Base-by-base conservation (phyloP, 176 grass and related monocot genomes). In the Thinopyrum elongatum region DNA sequence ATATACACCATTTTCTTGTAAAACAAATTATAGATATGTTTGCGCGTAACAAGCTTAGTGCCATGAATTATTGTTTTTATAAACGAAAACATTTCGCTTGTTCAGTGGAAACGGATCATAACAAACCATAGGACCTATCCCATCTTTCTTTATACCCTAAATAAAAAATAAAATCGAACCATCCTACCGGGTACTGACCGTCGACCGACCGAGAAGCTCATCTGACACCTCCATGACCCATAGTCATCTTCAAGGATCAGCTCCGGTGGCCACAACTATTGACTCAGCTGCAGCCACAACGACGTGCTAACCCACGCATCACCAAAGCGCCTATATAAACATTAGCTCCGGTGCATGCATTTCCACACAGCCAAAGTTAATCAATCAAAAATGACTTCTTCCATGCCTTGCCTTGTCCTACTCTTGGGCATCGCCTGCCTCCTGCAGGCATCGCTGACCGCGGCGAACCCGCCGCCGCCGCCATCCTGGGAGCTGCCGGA, bases 311-410 rank as follows among this genome's bases (percentile, higher is more conserved):
- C 66, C 30, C 23, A 39, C 47, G 7, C 42, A 55, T 53, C 6
- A 46, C 31, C 65, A 63, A 33, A 13, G 41, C 4, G 38, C 30
- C 82, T 84, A 84, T 84, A 84, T 76, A 76, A 84, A 84, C 58
- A 58, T 63, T 11, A 57, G 36, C 10, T 16, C 19, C 28, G 69
- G 35, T 7, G 69, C 82, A 74, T 60, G 51, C 3, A 13, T 74
- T 58, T 57, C 69, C 13, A 46, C 82, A 53, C 79, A 30, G 28
- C 68, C 57, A 9, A 61, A 80, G 38, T 61, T 65, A 65, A 22
- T 22, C 53, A 57, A 21, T 22, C 69, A 74, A 46, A 46, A 2
- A 77, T 85, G 83, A 13, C 59, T 85, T 76, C 59, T 66, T 85
- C 27, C 59, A 85, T 5, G 12, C 22, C 72, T 12, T 53, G 4